Conservation (phyloP, 345 rosid species). For the Eucalyptus curtisii region DNA sequence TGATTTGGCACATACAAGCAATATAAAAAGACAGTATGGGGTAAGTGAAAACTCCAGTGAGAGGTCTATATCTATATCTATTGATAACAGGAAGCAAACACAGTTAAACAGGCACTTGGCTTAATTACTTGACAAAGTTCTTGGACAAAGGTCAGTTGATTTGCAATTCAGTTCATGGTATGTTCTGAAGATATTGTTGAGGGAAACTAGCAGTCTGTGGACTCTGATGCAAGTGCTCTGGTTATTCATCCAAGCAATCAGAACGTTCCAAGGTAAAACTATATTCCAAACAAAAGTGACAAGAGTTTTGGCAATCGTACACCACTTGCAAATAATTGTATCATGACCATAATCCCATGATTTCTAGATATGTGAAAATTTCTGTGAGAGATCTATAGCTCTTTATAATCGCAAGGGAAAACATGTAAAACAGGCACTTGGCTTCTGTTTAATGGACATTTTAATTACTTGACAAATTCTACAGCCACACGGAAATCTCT, state of each 20-base stretch:
- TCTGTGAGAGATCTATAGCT: background rate
- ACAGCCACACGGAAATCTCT: rapidly evolving
- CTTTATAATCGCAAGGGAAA: background rate
- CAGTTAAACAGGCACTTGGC: background rate
- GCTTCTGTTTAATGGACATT: background rate
- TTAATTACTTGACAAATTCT: background rate
- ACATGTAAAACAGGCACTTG: background rate
- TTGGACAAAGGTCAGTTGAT: background rate
- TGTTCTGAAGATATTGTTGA: background rate
- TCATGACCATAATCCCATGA: background rate
- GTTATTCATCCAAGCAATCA: background rate
- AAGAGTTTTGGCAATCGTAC: background rate
- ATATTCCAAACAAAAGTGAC: background rate
- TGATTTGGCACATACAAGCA: background rate
- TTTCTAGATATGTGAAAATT: background rate
- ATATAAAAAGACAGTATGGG: rapidly evolving
- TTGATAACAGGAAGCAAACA: background rate
- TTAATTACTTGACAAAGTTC: background rate
- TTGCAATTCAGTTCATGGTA: background rate
- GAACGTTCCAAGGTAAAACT: rapidly evolving
- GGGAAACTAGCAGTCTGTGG: background rate
- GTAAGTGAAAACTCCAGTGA: background rate
- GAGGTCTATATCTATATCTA: background rate
- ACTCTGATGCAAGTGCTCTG: background rate
- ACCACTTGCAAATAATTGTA: background rate